Base-by-base conservation (phyloP, 805 yeast genomes). In the Sugiyamaella floridensis region DNA sequence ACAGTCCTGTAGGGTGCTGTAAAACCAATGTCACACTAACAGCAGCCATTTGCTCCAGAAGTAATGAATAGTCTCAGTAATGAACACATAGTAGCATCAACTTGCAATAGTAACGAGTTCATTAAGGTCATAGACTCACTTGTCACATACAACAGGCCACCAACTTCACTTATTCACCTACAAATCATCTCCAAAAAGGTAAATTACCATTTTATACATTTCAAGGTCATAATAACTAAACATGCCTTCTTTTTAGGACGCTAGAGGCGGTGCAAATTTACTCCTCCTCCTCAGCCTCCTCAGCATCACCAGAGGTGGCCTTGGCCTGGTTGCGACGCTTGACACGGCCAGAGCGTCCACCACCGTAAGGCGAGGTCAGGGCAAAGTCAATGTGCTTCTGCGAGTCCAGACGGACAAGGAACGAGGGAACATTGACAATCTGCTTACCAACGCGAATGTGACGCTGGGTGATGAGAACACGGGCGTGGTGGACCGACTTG, bases 361-460 rank as follows among this genome's bases (percentile, higher is more conserved):
- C 99, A 78, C 99, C 99, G 90, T 88, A 92, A 77, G 99, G 99
- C 67, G 99, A 93, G 76, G 88, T 89, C 75, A 93, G 86, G 71
- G 99, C 95, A 71, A 92, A 93, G 85, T 93, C 98, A 79, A 93
- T 89, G 89, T 93, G 98, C 87, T 93, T 93, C 81, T 93, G 99
- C 66, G 99, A 90, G 82, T 93, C 99, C 75, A 93, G 86, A 83
- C 99, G 95, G 64, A 93, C 99, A 85, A 90, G 86, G 92, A 93
- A 93, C 65, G 98, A 92, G 78, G 99, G 98, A 67, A 93, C 86
- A 82, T 83, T 87, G 77, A 93, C 99, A 69, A 89, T 83, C 82
- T 93, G 99, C 86, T 95, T 93, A 80, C 99, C 99, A 75, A 93
- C 99, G 73, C 97, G 96, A 75, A 93, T 92, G 84, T 93, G 99